Conservation (phyloP, 106 monocot species). For the Dioscorea dumetorum region DNA sequence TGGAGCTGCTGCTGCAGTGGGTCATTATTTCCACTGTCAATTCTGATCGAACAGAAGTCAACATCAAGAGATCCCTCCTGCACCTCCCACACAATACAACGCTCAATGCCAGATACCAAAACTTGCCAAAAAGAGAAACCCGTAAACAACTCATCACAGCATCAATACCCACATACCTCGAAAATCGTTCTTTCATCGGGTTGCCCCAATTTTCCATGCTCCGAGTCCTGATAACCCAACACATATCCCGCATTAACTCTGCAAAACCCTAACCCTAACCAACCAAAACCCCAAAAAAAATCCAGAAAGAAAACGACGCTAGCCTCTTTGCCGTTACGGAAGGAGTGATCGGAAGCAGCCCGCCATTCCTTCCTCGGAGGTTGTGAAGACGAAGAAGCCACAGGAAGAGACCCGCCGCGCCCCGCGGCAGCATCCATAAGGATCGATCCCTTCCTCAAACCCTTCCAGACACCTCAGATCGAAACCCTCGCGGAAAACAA, state of each 20-base stretch:
- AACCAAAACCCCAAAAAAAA: background rate
- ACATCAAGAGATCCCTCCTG: constrained; percentile 39
- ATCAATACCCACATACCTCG: constrained; percentile 30
- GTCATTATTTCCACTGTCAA: constrained; percentile 39
- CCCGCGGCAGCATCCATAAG: constrained; percentile 35
- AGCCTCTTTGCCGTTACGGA: constrained; percentile 38
- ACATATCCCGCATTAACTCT: background rate
- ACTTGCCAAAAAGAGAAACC: background rate
- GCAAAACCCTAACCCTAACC: background rate
- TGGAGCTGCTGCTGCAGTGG: constrained; percentile 41
- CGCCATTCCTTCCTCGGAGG: constrained; percentile 56
- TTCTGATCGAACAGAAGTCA: constrained; percentile 37
- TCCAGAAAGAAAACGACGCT: background rate
- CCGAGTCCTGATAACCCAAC: constrained; percentile 16
- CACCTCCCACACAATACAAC: constrained; percentile 16
- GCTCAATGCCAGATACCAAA: background rate
- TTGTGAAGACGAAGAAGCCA: constrained; percentile 26
- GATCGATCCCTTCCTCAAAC: background rate
- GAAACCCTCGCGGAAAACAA: too few species aligned
- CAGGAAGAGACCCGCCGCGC: constrained; percentile 28
- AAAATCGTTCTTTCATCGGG: constrained; percentile 60
- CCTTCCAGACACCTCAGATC: too few species aligned
- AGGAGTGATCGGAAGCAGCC: constrained; percentile 38
- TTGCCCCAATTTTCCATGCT: constrained; percentile 29
- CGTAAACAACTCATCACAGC: background rate